Evolutionary conservation across 2,329 filamentous ascomycete genomes (phyloP).

Genomic region (Alternaria sp.): DNA sequence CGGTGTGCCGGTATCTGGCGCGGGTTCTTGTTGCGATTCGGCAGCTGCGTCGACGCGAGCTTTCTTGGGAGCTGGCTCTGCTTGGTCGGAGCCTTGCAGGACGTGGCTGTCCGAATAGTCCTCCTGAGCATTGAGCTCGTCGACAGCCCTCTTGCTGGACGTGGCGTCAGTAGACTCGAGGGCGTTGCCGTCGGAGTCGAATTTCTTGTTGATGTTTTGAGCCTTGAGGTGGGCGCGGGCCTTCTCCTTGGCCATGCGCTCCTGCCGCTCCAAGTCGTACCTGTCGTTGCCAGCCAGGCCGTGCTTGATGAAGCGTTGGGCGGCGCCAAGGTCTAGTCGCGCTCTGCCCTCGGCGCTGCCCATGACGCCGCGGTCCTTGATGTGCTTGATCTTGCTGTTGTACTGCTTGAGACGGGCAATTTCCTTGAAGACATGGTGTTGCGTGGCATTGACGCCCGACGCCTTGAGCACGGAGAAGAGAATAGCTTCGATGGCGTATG

Average conservation of each 20-base stretch:
- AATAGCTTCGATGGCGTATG: constrained; percentile 89
- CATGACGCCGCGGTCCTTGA: constrained; percentile 57
- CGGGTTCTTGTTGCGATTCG: background rate
- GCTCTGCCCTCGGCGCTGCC: constrained; percentile 57
- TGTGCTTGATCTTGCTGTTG: constrained; percentile 85
- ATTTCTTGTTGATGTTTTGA: constrained; percentile 33
- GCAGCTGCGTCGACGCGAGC: constrained; percentile 8
- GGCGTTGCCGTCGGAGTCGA: constrained; percentile 35
- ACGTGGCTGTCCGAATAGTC: constrained; percentile 18
- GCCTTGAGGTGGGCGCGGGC: constrained; percentile 33
- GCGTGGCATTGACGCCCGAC: constrained; percentile 77
- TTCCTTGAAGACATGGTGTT: constrained; percentile 85
- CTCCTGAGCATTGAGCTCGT: constrained; percentile 18
- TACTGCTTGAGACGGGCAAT: constrained; percentile 87
- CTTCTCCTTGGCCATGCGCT: constrained; percentile 45
- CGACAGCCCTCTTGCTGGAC: constrained; percentile 36
- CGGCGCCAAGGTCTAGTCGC: constrained; percentile 73
- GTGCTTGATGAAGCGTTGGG: constrained; percentile 80
- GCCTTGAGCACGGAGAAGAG: constrained; percentile 84
- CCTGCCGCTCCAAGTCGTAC: constrained; percentile 51
- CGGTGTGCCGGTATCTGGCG: background rate
- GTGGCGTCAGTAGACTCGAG: constrained; percentile 16
- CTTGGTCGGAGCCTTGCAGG: constrained; percentile 13
- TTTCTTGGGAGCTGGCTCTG: constrained; percentile 18
- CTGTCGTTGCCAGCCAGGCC: constrained; percentile 66